phyloP scores from a whole-genome alignment of 345 rosid species.

The Euphorbia pulcherrima region DNA sequence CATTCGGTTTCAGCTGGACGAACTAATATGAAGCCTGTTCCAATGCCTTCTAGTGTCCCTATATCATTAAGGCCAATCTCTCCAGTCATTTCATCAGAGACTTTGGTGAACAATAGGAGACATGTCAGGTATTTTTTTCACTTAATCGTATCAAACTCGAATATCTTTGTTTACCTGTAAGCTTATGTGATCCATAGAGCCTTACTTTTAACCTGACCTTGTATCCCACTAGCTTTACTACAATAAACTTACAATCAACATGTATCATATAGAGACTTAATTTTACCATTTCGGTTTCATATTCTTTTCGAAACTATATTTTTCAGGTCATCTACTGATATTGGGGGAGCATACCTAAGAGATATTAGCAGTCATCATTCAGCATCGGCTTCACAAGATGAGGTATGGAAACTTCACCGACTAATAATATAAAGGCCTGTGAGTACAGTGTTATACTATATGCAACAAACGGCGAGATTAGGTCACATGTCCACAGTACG shows the following conservation, averaged over 20 bases:
- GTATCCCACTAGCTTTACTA: not conserved
- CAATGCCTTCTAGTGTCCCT: slow-evolving; percentile 50
- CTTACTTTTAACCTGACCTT: not conserved
- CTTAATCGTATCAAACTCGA: not conserved
- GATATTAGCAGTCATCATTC: slow-evolving; percentile 52
- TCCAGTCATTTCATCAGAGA: slow-evolving; percentile 35
- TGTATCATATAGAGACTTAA: not conserved
- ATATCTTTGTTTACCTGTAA: not conserved
- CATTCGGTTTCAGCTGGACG: slow-evolving; percentile 45
- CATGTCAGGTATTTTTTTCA: slow-evolving; percentile 50
- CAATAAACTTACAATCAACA: not conserved
- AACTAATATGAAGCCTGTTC: slow-evolving; percentile 37
- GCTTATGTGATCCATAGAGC: not conserved
- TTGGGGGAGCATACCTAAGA: slow-evolving; percentile 47
- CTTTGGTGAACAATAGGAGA: slow-evolving; percentile 37
- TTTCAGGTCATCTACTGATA: slow-evolving; percentile 51
- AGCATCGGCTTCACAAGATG: slow-evolving; percentile 74
- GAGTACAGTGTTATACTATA: not conserved
- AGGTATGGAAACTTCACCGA: slow-evolving; percentile 40
- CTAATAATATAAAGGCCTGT: slow-evolving; percentile 11
- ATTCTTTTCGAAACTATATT: slow-evolving; percentile 4
- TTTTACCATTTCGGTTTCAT: not conserved
- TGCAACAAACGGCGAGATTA: not conserved
- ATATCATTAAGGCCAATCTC: slow-evolving; percentile 57
- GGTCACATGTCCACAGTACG: not conserved